Conservation (phyloP, 176 grass and related monocot genomes). For the Bonia amplexicaulis region DNA sequence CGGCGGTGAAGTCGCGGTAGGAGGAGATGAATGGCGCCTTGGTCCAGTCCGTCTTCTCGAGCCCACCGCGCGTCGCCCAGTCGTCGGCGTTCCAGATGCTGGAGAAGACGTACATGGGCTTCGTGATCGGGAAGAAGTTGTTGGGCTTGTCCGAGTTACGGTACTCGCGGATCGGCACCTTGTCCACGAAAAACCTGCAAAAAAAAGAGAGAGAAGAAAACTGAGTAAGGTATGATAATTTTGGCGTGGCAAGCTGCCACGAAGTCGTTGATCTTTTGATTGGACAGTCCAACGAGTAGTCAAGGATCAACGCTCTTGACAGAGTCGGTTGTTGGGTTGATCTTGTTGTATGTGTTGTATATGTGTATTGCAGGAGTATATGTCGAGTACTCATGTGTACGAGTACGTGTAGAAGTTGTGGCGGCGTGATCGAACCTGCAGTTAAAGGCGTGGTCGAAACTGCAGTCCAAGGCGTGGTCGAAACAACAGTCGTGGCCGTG, state of each 20-base stretch:
- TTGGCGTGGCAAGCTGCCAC: no score
- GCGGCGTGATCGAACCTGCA: no score
- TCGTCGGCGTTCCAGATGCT: slow-evolving; percentile 99
- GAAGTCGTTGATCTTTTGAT: neutral
- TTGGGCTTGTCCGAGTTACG: slow-evolving; percentile 61
- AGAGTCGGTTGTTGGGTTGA: neutral
- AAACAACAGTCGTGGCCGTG: no score
- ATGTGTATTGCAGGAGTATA: no score
- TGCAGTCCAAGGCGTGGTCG: no score
- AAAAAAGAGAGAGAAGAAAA: neutral
- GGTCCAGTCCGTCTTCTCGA: slow-evolving; percentile 95
- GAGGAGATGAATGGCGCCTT: slow-evolving; percentile 80
- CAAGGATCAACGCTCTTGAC: neutral
- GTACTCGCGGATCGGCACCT: slow-evolving; percentile 77
- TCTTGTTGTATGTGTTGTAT: no score
- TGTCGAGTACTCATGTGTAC: no score
- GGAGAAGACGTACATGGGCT: slow-evolving; percentile 98
- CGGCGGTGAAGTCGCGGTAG: slow-evolving; percentile 84
- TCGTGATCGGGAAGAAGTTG: slow-evolving; percentile 67
- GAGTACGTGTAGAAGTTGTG: no score
- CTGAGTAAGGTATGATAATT: neutral
- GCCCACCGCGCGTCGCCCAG: slow-evolving; percentile 85
- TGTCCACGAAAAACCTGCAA: slow-evolving; percentile 87
- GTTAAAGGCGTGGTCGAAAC: no score
- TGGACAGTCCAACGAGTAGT: neutral